phyloP scores from a whole-genome alignment of 2,329 filamentous ascomycete genomes.

The Madurella mycetomatis region DNA sequence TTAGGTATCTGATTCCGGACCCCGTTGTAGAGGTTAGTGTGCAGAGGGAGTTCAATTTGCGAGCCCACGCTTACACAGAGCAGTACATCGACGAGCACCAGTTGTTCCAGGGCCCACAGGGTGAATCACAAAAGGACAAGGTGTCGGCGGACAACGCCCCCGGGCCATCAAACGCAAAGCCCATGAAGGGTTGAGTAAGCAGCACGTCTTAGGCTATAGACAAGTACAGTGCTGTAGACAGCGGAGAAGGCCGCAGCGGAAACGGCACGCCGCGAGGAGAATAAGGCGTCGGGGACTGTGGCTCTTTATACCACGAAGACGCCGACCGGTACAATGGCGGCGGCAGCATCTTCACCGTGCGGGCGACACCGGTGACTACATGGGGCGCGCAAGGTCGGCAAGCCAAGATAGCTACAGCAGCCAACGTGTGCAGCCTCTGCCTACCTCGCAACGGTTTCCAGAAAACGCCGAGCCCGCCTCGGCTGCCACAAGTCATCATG shows the following conservation, averaged over 20 bases:
- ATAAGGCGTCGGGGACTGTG: neutral
- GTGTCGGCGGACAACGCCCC: slow-evolving; percentile 5
- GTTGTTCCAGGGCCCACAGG: slow-evolving; percentile 53
- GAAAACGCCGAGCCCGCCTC: neutral
- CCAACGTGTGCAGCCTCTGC: neutral
- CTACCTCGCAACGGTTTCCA: neutral
- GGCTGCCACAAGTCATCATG: neutral
- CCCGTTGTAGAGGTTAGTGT: slow-evolving; percentile 46
- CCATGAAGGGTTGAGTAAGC: slow-evolving; percentile 11
- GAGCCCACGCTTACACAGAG: slow-evolving; percentile 39
- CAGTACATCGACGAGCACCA: slow-evolving; percentile 65
- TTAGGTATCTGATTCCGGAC: slow-evolving; percentile 52
- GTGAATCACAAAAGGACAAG: slow-evolving; percentile 8
- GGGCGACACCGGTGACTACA: too few species aligned
- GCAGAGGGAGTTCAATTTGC: neutral
- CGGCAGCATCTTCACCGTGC: too few species aligned
- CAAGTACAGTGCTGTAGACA: neutral
- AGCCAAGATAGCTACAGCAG: neutral
- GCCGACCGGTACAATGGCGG: too few species aligned
- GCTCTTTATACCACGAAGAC: too few species aligned
- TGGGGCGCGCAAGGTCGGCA: too few species aligned
- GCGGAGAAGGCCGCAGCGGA: too few species aligned
- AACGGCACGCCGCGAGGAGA: neutral
- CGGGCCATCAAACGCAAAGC: slow-evolving; percentile 10
- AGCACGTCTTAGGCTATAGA: neutral